phyloP scores from a whole-genome alignment of 345 rosid genomes.

The Salix suchowensis region DNA sequence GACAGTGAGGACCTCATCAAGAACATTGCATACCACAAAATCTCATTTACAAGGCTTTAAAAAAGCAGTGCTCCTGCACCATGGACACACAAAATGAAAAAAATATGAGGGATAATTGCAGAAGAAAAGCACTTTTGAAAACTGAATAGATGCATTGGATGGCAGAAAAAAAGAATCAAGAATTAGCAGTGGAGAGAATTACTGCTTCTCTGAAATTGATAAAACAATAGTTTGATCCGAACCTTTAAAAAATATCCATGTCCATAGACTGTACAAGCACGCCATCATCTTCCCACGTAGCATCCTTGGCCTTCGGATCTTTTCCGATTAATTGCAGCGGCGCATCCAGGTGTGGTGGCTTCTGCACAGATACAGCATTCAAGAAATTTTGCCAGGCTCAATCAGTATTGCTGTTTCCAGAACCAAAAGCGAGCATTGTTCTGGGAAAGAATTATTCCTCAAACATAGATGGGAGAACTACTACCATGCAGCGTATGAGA shows the following conservation, averaged over 20 bases:
- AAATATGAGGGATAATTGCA: background rate
- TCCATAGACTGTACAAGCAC: slow-evolving; percentile 58
- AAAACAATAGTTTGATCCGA: background rate
- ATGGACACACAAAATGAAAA: background rate
- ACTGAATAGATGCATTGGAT: background rate
- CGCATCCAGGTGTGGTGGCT: slow-evolving; percentile 64
- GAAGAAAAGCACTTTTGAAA: background rate
- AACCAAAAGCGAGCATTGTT: background rate
- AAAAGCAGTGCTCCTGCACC: background rate
- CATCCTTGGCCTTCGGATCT: slow-evolving; percentile 58
- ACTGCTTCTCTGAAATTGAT: background rate
- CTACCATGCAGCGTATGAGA: slow-evolving; percentile 86
- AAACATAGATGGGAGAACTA: background rate
- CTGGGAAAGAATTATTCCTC: background rate
- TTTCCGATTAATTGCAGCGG: slow-evolving; percentile 51
- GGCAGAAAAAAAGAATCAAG: background rate
- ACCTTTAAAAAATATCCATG: slow-evolving; percentile 59
- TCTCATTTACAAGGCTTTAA: background rate
- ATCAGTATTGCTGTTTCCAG: background rate
- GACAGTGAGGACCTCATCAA: too few species aligned
- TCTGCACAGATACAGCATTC: slow-evolving; percentile 36
- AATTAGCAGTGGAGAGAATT: background rate
- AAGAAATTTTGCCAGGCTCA: background rate
- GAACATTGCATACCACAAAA: background rate
- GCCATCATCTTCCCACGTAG: slow-evolving; percentile 80